phyloP scores from a whole-genome alignment of 768 basidiomycete species.

The Inosperma sp. region DNA sequence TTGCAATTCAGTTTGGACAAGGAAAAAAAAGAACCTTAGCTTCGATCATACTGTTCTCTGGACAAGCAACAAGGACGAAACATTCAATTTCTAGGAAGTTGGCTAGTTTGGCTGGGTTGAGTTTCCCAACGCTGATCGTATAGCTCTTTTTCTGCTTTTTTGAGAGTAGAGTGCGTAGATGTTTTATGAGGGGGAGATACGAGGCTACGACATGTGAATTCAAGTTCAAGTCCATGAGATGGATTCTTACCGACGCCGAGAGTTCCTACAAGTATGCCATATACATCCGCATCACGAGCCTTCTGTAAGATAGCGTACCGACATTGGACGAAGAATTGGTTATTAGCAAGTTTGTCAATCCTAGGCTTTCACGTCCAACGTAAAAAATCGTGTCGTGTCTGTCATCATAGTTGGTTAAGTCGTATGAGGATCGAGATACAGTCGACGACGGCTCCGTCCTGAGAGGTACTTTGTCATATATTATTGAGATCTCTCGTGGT shows the following conservation, averaged over 20 bases:
- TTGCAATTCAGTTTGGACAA: background rate
- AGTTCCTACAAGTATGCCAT: conserved; percentile 93
- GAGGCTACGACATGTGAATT: conserved; percentile 44
- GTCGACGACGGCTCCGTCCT: background rate
- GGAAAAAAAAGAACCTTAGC: conserved; percentile 41
- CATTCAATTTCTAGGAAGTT: conserved; percentile 97
- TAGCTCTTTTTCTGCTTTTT: conserved; percentile 82
- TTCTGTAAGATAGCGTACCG: conserved; percentile 84
- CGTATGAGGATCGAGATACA: background rate
- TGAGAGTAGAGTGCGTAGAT: conserved; percentile 67
- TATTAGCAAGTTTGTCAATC: conserved; percentile 81
- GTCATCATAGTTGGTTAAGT: background rate
- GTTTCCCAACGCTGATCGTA: conserved; percentile 91
- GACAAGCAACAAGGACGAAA: conserved; percentile 91
- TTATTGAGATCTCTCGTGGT: background rate
- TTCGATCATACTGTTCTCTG: conserved; percentile 82
- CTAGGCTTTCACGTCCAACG: conserved; percentile 76
- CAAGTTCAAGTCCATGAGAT: background rate
- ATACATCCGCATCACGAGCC: conserved; percentile 88
- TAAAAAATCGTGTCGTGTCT: conserved; percentile 37
- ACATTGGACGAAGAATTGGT: conserved; percentile 63
- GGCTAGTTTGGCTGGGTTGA: conserved; percentile 90
- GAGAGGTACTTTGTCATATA: too few relatives aligned
- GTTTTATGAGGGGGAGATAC: conserved; percentile 79
- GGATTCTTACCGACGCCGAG: conserved; percentile 70